Evolutionary conservation across 2,329 filamentous ascomycete species (phyloP).

Genomic region (Sclerotinia trifoliorum): DNA sequence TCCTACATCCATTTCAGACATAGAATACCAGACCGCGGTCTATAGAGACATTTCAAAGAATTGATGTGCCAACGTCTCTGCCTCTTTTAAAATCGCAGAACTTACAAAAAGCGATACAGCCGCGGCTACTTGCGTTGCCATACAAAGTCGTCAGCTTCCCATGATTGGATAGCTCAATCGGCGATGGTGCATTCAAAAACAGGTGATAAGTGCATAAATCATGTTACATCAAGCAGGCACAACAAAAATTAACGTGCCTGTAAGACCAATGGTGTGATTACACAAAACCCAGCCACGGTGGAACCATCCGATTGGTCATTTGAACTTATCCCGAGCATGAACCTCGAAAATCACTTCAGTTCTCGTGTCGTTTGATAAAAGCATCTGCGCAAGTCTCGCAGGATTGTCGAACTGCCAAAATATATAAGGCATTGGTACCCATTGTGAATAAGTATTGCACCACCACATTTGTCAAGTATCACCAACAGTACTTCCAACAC

Average conservation of each 20-base stretch:
- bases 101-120: not conserved
- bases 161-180: not conserved
- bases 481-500: not conserved
- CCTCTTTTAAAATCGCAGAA: not conserved
- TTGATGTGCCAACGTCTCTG: not conserved
- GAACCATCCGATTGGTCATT: constrained; percentile 6
- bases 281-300: not conserved
- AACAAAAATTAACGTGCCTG: not conserved
- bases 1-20: no score
- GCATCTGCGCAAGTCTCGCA: not conserved
- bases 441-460: not conserved
- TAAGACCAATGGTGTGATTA: constrained; percentile 12
- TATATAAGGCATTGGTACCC: not conserved
- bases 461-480: not conserved
- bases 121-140: not conserved
- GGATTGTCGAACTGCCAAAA: not conserved
- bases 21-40: no score
- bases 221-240: not conserved
- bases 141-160: no score
- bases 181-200: not conserved
- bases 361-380: not conserved
- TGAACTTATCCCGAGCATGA: not conserved
- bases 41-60: not conserved
- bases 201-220: not conserved
- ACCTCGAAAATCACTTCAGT: not conserved